Evolutionary conservation across 1,139 yeast species (phyloP), one percentile per base, ranked within the genome.

Genomic region (Pichia sp.): DNA sequence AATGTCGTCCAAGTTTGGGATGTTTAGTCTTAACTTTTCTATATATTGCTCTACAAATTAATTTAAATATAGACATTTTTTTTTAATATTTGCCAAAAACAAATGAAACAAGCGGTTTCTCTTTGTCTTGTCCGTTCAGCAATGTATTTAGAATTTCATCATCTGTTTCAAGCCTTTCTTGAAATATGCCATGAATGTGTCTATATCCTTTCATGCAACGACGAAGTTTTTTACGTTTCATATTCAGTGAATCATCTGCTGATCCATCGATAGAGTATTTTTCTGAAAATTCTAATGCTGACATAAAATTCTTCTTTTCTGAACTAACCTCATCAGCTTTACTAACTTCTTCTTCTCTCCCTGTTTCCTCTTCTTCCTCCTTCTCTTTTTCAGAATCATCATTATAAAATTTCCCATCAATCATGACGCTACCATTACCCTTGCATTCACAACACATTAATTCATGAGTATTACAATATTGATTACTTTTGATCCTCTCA

Each of bases 381-480:
- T 28, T 40, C 7, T 37, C 33, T 10, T 30, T 39, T n/a, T 29
- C 37, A 11, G 23, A 24, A 2, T 26, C 20, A 9, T 40, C 39
- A 24, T 43, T 30, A 23, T 36, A 34, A 26, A 37, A 24, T 31
- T 40, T 32, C 5, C 35, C 40, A 20, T 45, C 25, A 2, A 35
- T 27, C 24, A 42, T 27, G 11, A 35, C 12, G n/a, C 34, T 33
- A 6, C 81, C 82, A 12, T 59, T 58, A 0, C 87, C 87, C 1
- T 53, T 51, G 61, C 97, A 89, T 0, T 62, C 58, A 62, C 97
- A 89, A n/a, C 72, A 82, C 41, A 89, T 72, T 51, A 89, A 64
- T 56, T 85, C 95, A 64, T 92, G 97, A 0, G 97, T 92, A 55
- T 85, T 83, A 50, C 87, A 80, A 22, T 41, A 37, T 2, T 40